Evolutionary conservation across 169 alveolate species (phyloP).

Genomic region (Plasmodium adleri): DNA sequence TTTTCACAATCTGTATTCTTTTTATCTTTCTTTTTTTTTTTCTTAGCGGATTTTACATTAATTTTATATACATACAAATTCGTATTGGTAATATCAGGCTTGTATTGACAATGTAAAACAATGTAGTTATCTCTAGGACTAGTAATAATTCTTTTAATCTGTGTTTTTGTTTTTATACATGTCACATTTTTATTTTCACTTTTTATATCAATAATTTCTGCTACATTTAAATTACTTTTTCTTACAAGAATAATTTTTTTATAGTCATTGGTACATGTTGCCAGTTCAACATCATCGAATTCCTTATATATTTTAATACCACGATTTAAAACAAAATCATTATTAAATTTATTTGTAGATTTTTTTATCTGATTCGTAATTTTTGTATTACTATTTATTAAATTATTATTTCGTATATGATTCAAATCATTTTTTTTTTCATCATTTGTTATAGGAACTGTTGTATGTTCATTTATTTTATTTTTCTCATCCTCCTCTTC

Average conservation of each 20-base stretch:
- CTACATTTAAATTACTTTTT: conserved; percentile 33
- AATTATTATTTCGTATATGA: neutral
- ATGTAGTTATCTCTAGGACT: conserved; percentile 56
- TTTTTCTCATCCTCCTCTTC: conserved; percentile 17
- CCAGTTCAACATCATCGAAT: conserved; percentile 44
- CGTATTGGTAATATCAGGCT: conserved; percentile 27
- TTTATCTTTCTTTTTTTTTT: conserved; percentile 35
- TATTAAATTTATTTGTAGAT: conserved; percentile 38
- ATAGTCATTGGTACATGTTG: conserved; percentile 61
- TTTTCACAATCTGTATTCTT: neutral
- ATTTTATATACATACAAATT: conserved; percentile 48
- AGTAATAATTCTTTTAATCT: conserved; percentile 30
- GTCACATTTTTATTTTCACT: neutral
- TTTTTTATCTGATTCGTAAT: conserved; percentile 6
- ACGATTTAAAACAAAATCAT: conserved; percentile 46
- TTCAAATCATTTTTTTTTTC: neutral
- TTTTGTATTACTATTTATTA: neutral
- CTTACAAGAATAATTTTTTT: conserved; percentile 57
- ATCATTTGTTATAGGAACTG: neutral
- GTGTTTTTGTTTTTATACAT: conserved; percentile 61
- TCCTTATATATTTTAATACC: conserved; percentile 53
- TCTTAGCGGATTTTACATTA: neutral
- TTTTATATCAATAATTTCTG: conserved; percentile 53
- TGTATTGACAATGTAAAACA: conserved; percentile 61
- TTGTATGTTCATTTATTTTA: neutral